phyloP scores from a whole-genome alignment of 257 asterid genomes.

The Scutellaria galericulata region DNA sequence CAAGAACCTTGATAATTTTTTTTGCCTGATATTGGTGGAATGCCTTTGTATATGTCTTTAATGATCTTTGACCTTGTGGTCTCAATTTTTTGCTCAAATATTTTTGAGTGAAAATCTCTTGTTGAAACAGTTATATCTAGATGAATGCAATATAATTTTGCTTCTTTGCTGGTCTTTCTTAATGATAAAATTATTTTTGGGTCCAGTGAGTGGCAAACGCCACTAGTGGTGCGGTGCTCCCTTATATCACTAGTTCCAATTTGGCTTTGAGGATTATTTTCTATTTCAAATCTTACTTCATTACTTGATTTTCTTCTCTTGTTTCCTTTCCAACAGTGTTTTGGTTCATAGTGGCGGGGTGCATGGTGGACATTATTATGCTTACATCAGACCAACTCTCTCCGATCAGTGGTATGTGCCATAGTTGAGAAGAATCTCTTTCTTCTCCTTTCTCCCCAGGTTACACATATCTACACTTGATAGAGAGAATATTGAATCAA shows the following conservation, averaged over 20 bases:
- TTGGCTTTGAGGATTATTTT: constrained; percentile 8
- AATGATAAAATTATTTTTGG: constrained; percentile 8
- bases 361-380: constrained; percentile 98
- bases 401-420: constrained; percentile 79
- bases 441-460: background rate
- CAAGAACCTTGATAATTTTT: background rate
- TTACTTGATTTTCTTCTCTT: constrained; percentile 19
- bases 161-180: constrained; percentile 22
- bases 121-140: constrained; percentile 1
- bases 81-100: background rate
- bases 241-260: background rate
- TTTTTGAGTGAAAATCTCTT: background rate
- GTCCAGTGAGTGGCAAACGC: background rate
- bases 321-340: constrained; percentile 63
- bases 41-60: background rate
- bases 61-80: constrained; percentile 4
- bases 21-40: constrained; percentile 5
- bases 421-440: constrained; percentile 7
- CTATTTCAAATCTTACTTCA: constrained; percentile 4
- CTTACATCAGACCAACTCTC: constrained; percentile 92
- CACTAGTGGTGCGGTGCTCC: constrained; percentile 23
- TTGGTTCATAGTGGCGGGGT: constrained; percentile 98
- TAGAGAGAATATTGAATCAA: constrained; percentile 16
- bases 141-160: constrained; percentile 7
- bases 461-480: background rate